Evolutionary conservation across 106 monocot genomes (phyloP), one percentile per base, ranked within the genome.

Genomic region (Dioscorea zingiberensis): DNA sequence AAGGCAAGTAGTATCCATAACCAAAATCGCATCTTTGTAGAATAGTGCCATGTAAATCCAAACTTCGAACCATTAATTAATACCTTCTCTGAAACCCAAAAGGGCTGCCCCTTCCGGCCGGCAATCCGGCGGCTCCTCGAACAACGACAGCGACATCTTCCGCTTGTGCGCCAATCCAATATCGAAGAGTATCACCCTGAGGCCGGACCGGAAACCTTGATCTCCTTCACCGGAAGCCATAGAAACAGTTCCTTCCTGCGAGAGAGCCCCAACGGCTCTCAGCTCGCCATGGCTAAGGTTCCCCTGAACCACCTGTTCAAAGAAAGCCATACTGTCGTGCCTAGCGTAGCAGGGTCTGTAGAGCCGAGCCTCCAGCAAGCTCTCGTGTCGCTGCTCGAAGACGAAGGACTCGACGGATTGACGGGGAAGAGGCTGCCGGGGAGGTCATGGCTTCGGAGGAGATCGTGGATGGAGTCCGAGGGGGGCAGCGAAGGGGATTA

Each of bases 161-260:
- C n/a, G 80, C 81, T 94, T 94, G 28, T 63, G 81, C 0, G 89
- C 93, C 27, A 86, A 60, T 3, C 86, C 83, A 55, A 94, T 89
- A 64, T 94, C 89, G 66, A 94, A 81, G 54, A 89, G 62, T 47
- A 94, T 76, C 17, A 89, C 7, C 93, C 93, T 1, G 81, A 76
- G 12, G 30, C 45, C 3, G 73, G 85, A 26, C 81, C 76, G 16
- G 65, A 27, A 30, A 84, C 83, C 44, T 77, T 17, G 54, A 94
- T 79, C n/a, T 83, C 81, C 44, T 78, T 89, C 10, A 94, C 89
- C 23, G 93, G 93, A 13, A 94, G 72, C 93, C 93, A 94, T 1
- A 94, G 58, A 69, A 94, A 94, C 65, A 94, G 88, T 74, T 94
- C 93, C 76, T n/a, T 94, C 93, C 58, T 94, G 93, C 29, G 83